Evolutionary conservation across 2,329 filamentous ascomycete species (phyloP).

Genomic region (Pseudopyricularia cyperi): DNA sequence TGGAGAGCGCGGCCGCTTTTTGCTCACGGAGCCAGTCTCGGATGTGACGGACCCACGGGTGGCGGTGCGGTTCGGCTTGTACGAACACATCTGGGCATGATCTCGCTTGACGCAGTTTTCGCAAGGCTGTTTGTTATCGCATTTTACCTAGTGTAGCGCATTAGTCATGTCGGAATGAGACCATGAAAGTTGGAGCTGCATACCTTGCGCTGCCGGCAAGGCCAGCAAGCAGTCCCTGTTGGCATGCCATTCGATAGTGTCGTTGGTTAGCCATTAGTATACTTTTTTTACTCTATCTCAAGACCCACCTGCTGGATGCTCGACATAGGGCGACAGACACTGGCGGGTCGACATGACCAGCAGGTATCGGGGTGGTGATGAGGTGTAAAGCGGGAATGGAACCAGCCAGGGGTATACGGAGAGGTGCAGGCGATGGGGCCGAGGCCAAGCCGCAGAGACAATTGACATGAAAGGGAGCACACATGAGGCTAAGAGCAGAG

Average conservation of each 20-base stretch:
- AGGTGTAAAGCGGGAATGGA: too few species aligned
- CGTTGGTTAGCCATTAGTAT: background rate
- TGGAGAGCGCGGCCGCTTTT: constrained; percentile 31
- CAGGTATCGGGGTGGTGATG: too few species aligned
- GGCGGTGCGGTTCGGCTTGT: constrained; percentile 44
- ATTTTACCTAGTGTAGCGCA: constrained; percentile 42
- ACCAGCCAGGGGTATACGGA: too few species aligned
- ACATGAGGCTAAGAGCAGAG: too few species aligned
- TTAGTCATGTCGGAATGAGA: background rate
- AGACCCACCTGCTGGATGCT: too few species aligned
- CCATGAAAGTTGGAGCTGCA: constrained; percentile 21
- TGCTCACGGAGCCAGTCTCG: constrained; percentile 12
- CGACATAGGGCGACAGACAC: too few species aligned
- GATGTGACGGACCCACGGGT: constrained; percentile 19
- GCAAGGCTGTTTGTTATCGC: constrained; percentile 55
- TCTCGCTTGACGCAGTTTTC: constrained; percentile 57
- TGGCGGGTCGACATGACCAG: too few species aligned
- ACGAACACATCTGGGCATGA: constrained; percentile 51
- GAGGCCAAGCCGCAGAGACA: too few species aligned
- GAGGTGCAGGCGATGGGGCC: too few species aligned
- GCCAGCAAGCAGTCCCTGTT: constrained; percentile 51
- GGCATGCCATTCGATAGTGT: background rate
- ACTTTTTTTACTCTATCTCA: too few species aligned
- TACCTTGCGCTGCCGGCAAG: constrained; percentile 54
- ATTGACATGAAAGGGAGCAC: too few species aligned